These are phyloP conservation scores for Vigna reflexopilosa DNA, from an alignment of 306 rosid species.

Conservation along the genomic window DNA sequence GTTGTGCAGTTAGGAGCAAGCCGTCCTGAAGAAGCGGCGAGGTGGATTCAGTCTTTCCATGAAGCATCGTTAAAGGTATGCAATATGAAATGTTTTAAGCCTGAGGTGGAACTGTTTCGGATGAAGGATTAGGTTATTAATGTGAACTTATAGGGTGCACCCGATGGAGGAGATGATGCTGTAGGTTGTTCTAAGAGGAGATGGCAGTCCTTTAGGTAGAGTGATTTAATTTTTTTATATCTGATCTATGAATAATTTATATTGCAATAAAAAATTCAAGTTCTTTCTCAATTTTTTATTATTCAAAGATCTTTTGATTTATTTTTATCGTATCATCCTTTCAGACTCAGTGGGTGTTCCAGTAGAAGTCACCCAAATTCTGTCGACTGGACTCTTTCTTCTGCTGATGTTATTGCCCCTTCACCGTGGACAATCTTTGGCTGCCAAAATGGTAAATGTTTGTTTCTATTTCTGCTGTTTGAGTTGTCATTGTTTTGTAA, in stretches of 20 bases:
- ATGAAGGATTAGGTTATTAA: slow-evolving; percentile 35
- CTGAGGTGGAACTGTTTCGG: slow-evolving; percentile 34
- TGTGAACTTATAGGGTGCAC: slow-evolving; percentile 62
- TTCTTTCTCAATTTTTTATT: slow-evolving; percentile 4
- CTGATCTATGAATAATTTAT: slow-evolving; percentile 2
- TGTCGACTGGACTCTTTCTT: slow-evolving; percentile 67
- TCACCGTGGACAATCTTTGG: slow-evolving; percentile 98
- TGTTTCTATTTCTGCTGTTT: slow-evolving; percentile 38
- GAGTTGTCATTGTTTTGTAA: slow-evolving; percentile 12
- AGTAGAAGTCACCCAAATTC: slow-evolving; percentile 52
- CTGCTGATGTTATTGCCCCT: slow-evolving; percentile 91
- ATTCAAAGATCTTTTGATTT: background rate
- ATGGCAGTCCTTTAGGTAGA: slow-evolving; percentile 77
- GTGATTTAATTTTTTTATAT: slow-evolving; percentile 13
- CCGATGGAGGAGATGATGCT: slow-evolving; percentile 55
- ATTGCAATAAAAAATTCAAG: background rate
- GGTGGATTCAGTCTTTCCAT: slow-evolving; percentile 86
- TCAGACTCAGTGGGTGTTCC: slow-evolving; percentile 71
- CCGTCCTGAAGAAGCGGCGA: slow-evolving; percentile 96
- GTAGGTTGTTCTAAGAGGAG: slow-evolving; percentile 71
- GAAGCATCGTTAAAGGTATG: slow-evolving; percentile 81
- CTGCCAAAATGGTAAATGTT: slow-evolving; percentile 81
- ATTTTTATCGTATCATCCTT: slow-evolving; percentile 28
- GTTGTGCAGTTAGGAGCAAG: slow-evolving; percentile 84
- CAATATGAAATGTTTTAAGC: slow-evolving; percentile 28